These are phyloP conservation scores for Carpinus viminea DNA, from an alignment of 306 rosid species.

Conservation along the genomic window DNA sequence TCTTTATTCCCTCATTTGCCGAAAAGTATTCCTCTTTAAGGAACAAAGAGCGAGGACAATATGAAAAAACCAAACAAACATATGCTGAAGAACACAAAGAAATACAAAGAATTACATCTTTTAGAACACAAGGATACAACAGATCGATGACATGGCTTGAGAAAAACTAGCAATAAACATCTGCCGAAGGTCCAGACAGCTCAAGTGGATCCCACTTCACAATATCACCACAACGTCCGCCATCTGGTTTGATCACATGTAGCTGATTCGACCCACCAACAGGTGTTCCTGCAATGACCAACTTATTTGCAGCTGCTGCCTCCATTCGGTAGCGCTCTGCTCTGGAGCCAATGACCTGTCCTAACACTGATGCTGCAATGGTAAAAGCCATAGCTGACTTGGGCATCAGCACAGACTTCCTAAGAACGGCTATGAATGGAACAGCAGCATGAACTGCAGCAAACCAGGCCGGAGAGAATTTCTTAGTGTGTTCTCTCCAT, in stretches of 20 bases:
- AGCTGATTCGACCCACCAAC: constrained; percentile 36
- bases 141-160: constrained; percentile 28
- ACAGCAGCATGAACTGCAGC: constrained; percentile 97
- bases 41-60: constrained; percentile 1
- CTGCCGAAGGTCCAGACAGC: constrained; percentile 56
- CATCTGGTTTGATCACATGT: constrained; percentile 36
- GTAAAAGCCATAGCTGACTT: constrained; percentile 98
- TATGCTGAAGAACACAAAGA: constrained; percentile 10
- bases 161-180: constrained; percentile 56
- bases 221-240: constrained; percentile 58
- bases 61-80: constrained; percentile 25
- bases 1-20: constrained; percentile 35
- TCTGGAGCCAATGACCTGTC: constrained; percentile 93
- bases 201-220: constrained; percentile 69
- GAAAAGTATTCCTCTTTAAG: not conserved
- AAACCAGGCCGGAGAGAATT: constrained; percentile 94
- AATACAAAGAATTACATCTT: constrained; percentile 32
- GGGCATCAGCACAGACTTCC: constrained; percentile 92
- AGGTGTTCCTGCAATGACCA: constrained; percentile 40
- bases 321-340: constrained; percentile 82
- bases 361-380: constrained; percentile 87
- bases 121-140: constrained; percentile 27
- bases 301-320: constrained; percentile 46
- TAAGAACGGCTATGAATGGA: constrained; percentile 92
- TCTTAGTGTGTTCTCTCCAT: constrained; percentile 96